A percentile compares a stretch with the other conserved stretches of the same genome.
phyloP scores from a whole-genome alignment of 1,284 basidiomycete species.

The Moniliophthora roreri region DNA sequence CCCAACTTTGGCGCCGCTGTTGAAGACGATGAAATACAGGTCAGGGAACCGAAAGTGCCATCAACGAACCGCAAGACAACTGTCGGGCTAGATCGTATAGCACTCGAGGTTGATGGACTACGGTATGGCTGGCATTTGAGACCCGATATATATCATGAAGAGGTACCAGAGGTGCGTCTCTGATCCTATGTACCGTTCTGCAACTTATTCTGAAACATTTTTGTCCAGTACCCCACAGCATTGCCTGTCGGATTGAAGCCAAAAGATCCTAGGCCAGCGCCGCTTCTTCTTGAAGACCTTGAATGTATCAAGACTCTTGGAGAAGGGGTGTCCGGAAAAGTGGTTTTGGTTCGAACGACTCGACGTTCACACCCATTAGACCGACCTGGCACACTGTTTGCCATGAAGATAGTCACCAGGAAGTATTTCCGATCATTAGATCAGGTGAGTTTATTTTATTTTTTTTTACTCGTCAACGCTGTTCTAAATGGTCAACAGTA shows the following conservation, averaged over 20 bases:
- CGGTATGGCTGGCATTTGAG: background rate
- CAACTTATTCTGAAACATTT: background rate
- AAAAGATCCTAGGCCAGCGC: conserved; percentile 30
- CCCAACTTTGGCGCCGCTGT: background rate
- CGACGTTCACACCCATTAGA: conserved; percentile 27
- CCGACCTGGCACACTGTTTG: conserved; percentile 31
- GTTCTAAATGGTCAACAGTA: conserved; percentile 21
- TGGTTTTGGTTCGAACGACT: conserved; percentile 37
- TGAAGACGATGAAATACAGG: background rate
- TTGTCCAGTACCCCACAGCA: conserved; percentile 2
- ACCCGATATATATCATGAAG: background rate
- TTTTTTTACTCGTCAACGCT: conserved; percentile 8
- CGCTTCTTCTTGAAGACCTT: conserved; percentile 34
- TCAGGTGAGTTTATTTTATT: conserved; percentile 22
- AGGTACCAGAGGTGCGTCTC: background rate
- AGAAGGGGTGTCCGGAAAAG: conserved; percentile 38
- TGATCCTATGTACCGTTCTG: no score
- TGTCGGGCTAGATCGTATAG: background rate
- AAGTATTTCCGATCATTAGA: conserved; percentile 27
- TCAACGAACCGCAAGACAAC: background rate
- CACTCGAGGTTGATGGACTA: background rate
- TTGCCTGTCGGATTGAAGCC: conserved; percentile 14
- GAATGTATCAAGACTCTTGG: conserved; percentile 41
- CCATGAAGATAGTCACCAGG: conserved; percentile 43
- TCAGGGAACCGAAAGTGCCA: background rate